phyloP scores from a whole-genome alignment of 768 basidiomycete species.

The Ramaria sp. region DNA sequence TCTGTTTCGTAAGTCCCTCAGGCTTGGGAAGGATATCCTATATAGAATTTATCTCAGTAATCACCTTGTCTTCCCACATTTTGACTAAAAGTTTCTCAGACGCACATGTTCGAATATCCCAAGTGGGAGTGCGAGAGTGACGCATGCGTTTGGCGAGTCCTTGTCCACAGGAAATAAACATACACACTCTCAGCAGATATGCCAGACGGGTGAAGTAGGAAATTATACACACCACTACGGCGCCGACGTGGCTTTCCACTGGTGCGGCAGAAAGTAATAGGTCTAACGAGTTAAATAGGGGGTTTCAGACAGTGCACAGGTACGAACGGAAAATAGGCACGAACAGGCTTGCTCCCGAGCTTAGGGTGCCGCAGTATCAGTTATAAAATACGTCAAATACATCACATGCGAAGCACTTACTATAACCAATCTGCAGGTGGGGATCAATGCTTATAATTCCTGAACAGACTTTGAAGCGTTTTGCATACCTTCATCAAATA shows the following conservation, averaged over 20 bases:
- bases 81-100: background rate
- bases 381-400: background rate
- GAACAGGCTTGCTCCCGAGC: slow-evolving; percentile 70
- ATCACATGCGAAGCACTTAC: slow-evolving; percentile 27
- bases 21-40: slow-evolving; percentile 60
- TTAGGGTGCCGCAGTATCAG: slow-evolving; percentile 15
- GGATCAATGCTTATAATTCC: background rate
- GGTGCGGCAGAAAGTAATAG: slow-evolving; percentile 60
- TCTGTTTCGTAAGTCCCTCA: slow-evolving; percentile 45
- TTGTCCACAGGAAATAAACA: slow-evolving; percentile 14
- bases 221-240: slow-evolving; percentile 45
- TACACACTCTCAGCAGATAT: background rate
- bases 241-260: slow-evolving; percentile 59
- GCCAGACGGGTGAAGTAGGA: background rate
- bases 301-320: background rate
- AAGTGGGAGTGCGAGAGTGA: slow-evolving; percentile 62
- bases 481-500: slow-evolving; percentile 52
- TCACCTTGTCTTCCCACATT: too few relatives aligned
- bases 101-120: slow-evolving; percentile 66
- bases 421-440: slow-evolving; percentile 53
- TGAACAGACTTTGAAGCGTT: background rate
- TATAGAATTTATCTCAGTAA: background rate
- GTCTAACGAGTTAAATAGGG: slow-evolving; percentile 26
- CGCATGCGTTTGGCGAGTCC: slow-evolving; percentile 73
- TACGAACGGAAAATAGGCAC: slow-evolving; percentile 9